A percentile compares a stretch with the other conserved stretches of the same genome.
Conservation (phyloP, 2,329 filamentous ascomycete species). For the Phialophora chinensis region DNA sequence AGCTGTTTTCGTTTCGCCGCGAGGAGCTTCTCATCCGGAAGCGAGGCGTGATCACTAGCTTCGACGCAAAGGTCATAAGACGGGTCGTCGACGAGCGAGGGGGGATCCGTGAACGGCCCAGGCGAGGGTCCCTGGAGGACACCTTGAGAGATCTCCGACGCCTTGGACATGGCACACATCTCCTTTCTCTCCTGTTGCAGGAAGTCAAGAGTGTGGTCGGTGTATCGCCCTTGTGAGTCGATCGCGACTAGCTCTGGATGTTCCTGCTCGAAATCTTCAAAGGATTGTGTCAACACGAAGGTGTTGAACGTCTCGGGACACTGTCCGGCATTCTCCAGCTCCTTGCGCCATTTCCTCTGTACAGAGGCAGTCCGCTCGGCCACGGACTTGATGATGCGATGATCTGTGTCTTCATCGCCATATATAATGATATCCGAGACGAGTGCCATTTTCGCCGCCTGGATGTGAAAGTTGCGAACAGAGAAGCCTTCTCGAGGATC, state of each 20-base stretch:
- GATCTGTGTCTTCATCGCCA: slow-evolving; percentile 70
- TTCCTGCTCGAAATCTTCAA: slow-evolving; percentile 69
- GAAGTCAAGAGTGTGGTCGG: slow-evolving; percentile 83
- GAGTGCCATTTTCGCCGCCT: slow-evolving; percentile 83
- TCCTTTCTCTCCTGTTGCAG: slow-evolving; percentile 85
- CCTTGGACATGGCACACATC: slow-evolving; percentile 91
- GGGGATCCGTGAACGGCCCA: slow-evolving; percentile 63
- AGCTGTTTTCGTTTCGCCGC: slow-evolving; percentile 65
- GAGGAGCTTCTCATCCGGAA: slow-evolving; percentile 73
- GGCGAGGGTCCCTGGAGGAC: slow-evolving; percentile 91
- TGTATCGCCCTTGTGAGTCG: slow-evolving; percentile 72
- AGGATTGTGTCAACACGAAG: slow-evolving; percentile 71
- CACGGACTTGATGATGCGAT: slow-evolving; percentile 68
- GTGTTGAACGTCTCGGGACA: slow-evolving; percentile 76
- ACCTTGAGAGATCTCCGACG: slow-evolving; percentile 86
- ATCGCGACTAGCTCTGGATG: slow-evolving; percentile 75
- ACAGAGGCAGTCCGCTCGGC: slow-evolving; percentile 72
- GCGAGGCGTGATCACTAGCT: slow-evolving; percentile 80
- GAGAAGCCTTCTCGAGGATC: slow-evolving; percentile 92
- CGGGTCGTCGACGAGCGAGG: slow-evolving; percentile 50
- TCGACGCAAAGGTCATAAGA: slow-evolving; percentile 83
- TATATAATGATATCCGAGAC: slow-evolving; percentile 94
- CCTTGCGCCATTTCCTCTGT: slow-evolving; percentile 75
- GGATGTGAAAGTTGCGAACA: slow-evolving; percentile 96
- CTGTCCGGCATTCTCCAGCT: slow-evolving; percentile 63